These are phyloP conservation scores for Debaryomyces prosopidis DNA, from an alignment of 805 yeast species.

Conservation along the genomic window DNA sequence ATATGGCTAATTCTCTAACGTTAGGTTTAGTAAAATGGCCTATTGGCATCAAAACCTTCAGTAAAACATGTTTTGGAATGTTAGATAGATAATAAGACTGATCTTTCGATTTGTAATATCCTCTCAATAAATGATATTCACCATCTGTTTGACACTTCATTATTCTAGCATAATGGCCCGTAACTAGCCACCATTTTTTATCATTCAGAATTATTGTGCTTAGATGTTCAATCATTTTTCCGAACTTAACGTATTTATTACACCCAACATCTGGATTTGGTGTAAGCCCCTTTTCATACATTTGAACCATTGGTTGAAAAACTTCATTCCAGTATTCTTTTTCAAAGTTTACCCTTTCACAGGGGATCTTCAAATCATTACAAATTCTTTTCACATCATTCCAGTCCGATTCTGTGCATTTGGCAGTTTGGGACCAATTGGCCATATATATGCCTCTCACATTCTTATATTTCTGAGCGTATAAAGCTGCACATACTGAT, in stretches of 20 bases:
- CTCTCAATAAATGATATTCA: slow-evolving; percentile 53
- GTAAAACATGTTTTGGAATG: slow-evolving; percentile 47
- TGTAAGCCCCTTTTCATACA: slow-evolving; percentile 71
- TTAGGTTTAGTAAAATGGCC: slow-evolving; percentile 77
- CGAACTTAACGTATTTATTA: slow-evolving; percentile 84
- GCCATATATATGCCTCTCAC: slow-evolving; percentile 90
- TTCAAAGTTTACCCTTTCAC: slow-evolving; percentile 81
- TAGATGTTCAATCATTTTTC: slow-evolving; percentile 63
- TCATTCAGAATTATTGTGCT: slow-evolving; percentile 30
- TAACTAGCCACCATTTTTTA: slow-evolving; percentile 63
- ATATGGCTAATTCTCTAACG: slow-evolving; percentile 66
- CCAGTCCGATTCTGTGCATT: slow-evolving; percentile 89
- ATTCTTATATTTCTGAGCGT: slow-evolving; percentile 52
- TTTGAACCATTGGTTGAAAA: slow-evolving; percentile 85
- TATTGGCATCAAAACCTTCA: slow-evolving; percentile 69
- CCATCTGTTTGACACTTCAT: slow-evolving; percentile 31
- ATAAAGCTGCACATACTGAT: slow-evolving; percentile 77
- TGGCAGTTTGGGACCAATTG: slow-evolving; percentile 73
- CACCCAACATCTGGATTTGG: slow-evolving; percentile 96
- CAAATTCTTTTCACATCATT: slow-evolving; percentile 73
- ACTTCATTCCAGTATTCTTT: slow-evolving; percentile 91
- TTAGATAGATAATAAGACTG: slow-evolving; percentile 89
- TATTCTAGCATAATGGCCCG: slow-evolving; percentile 78
- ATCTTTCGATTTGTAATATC: slow-evolving; percentile 65
- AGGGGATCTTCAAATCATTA: slow-evolving; percentile 58